Evolutionary conservation across 495 filamentous ascomycete genomes (phyloP), one percentile per base, ranked within the genome.

Genomic region (Achaetomiella virescens): DNA sequence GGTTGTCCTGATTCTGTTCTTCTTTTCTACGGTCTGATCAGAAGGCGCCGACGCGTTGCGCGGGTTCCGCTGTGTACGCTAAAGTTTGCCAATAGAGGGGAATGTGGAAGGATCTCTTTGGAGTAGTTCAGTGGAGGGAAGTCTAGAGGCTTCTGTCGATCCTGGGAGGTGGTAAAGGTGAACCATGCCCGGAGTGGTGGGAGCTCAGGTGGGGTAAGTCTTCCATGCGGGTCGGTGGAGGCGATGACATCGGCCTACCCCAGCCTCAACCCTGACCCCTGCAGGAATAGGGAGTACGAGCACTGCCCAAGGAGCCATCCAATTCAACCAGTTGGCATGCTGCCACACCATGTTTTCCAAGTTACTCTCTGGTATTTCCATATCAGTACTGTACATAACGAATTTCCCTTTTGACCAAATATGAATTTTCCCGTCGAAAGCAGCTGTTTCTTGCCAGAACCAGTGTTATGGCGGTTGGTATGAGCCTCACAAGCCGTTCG

Each of bases 131-230:
- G 27, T 5, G 27, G 27, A 31, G 9, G 27, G 9, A 9, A 31
- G 27, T 31, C 9, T 4, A 31, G 27, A 31, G 27, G 27, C 9
- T 31, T 9, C 4, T 5, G 27, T 9, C 27, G 27, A 31, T 31
- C 4, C 9, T 31, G 27, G 4, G 27, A 31, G 4, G 27, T 31
- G 27, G 9, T 31, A 9, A 31, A 31, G 27, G 27, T 6, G 20
- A 42, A 17, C 40, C 17, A 22, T 21, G 40, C 40, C 20, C 40
- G 17, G 27, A 49, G 27, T 35, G 27, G 17, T 27, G 31, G 15
- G 25, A 47, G 27, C 27, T 31, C 27, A 48, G 52, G 52, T 55
- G 52, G 52, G 52, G 52, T 55, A 55, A 55, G 25, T 38, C 52
- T n/a, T 24, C n/a, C 15, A 24, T 9, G 10, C 12, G 18, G 15